Evolutionary conservation across 768 basidiomycete genomes (phyloP).

Genomic region (Jaapia argillacea): DNA sequence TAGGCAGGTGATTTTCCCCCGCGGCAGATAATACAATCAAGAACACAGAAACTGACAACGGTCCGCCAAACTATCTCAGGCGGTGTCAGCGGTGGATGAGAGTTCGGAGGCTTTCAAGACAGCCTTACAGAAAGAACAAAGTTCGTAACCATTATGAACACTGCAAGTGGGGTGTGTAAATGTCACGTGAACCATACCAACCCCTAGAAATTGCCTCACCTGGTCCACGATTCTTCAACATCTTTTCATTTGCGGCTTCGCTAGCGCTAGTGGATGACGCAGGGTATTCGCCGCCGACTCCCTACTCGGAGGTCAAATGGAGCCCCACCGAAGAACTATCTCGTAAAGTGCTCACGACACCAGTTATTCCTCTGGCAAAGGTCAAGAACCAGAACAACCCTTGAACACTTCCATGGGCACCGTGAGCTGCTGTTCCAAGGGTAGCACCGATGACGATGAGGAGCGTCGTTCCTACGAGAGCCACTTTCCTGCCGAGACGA

Average conservation of each 20-base stretch:
- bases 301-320: conserved; percentile 26
- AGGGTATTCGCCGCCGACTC: conserved; percentile 74
- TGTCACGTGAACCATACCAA: conserved; percentile 2
- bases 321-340: conserved; percentile 1
- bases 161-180: conserved; percentile 17
- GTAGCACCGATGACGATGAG: conserved; percentile 63
- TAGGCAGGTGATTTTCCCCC: conserved; percentile 47
- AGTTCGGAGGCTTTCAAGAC: conserved; percentile 2
- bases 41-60: conserved; percentile 56
- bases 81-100: neutral
- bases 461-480: conserved; percentile 56
- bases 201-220: conserved; percentile 21
- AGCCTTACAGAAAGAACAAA: conserved; percentile 48
- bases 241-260: conserved; percentile 67
- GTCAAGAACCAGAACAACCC: conserved; percentile 74
- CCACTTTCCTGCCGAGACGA: conserved; percentile 65
- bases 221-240: conserved; percentile 48
- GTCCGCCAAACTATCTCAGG: conserved; percentile 44
- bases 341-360: conserved; percentile 33
- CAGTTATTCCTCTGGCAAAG: conserved; percentile 60
- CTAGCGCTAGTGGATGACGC: conserved; percentile 60
- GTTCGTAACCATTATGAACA: conserved; percentile 73
- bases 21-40: conserved; percentile 60
- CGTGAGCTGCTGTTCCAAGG: conserved; percentile 59
- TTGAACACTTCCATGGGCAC: conserved; percentile 38